Base-by-base conservation (phyloP, 257 asterid genomes). In the Handroanthus guayacan region DNA sequence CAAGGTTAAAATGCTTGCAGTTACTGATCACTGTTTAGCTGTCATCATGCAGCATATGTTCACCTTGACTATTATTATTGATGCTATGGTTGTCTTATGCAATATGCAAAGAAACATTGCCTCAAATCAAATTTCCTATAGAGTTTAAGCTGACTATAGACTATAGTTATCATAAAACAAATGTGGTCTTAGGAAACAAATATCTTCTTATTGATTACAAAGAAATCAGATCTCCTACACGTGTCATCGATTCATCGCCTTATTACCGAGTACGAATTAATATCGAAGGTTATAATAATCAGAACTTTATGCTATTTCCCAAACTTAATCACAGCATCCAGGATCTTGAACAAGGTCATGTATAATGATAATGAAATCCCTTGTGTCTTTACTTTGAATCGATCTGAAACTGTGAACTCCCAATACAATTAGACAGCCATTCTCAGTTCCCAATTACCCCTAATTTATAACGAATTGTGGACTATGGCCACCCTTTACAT, bases 401-500 rank as follows among this genome's bases (percentile, higher is more conserved):
- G 16, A 55, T 6, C 77, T 47, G 37, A 61, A 34, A 58, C 31
- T 62, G 48, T 18, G 12, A 51, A 51, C 18, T 58, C 25, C 45
- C 44, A 47, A 58, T 38, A 67, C 17, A 17, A 50, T 39, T 44
- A 36, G 6, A 43, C 54, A 50, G 38, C 18, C 18, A 55, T 12
- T 36, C 67, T 37, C 47, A 31, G 17, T 18, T 41, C 48, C 65
- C 48, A 34, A 38, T 63, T 44, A 39, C 9, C 44, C 56, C 71
- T 43, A 52, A n/a, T 73, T 70, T 57, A 48, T 76, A 47, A 17
- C 43, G 51, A 36, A 61, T 6, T 54, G 57, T 16, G 20, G 39
- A 50, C 4, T 54, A 50, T 16, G n/a, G 39, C 13, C 62, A 69
- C 57, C 10, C 43, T 69, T 63, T 44, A 45, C 73, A 68, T 78